Percentiles rank a stretch among this genome's conserved stretches.
Conservation (phyloP, 495 filamentous ascomycete species). For the Penicillium ochrochloron region DNA sequence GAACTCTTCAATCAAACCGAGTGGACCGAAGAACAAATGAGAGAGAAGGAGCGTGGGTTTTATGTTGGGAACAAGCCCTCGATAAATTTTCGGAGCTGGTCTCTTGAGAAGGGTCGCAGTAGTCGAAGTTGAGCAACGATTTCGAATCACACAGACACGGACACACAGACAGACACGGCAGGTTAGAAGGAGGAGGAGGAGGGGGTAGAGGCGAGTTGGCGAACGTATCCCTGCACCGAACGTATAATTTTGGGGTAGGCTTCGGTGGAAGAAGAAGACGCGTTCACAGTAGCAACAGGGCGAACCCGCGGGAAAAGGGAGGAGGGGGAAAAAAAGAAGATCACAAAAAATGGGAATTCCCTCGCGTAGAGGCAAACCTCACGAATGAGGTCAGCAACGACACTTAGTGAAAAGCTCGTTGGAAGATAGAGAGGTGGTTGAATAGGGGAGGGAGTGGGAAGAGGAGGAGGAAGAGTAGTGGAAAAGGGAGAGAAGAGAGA, state of each 20-base stretch:
- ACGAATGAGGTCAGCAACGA: conserved; percentile 46
- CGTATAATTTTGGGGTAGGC: neutral
- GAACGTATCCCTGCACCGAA: conserved; percentile 7
- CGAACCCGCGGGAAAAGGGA: conserved; percentile 14
- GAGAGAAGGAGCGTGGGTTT: conserved; percentile 32
- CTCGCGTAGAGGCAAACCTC: conserved; percentile 41
- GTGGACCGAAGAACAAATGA: conserved; percentile 28
- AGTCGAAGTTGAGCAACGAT: conserved; percentile 7
- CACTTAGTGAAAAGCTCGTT: conserved; percentile 62
- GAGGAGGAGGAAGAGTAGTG: conserved; percentile 25
- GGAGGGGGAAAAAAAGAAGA: conserved; percentile 18
- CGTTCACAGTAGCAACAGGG: conserved; percentile 8
- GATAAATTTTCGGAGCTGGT: conserved; percentile 8
- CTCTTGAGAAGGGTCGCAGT: neutral
- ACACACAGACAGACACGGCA: neutral
- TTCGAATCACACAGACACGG: conserved; percentile 6
- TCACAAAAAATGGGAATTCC: conserved; percentile 29
- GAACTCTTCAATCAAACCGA: conserved; percentile 31
- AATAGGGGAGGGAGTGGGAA: conserved; percentile 24
- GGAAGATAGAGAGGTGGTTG: conserved; percentile 27
- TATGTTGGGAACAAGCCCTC: conserved; percentile 12
- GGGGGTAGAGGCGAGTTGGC: neutral
- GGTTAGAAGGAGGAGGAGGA: neutral
- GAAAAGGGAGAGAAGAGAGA: conserved; percentile 23
- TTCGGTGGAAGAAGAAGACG: conserved; percentile 3